Evolutionary conservation across 2,329 filamentous ascomycete genomes (phyloP).

Genomic region (Pestalotiopsis sp.): DNA sequence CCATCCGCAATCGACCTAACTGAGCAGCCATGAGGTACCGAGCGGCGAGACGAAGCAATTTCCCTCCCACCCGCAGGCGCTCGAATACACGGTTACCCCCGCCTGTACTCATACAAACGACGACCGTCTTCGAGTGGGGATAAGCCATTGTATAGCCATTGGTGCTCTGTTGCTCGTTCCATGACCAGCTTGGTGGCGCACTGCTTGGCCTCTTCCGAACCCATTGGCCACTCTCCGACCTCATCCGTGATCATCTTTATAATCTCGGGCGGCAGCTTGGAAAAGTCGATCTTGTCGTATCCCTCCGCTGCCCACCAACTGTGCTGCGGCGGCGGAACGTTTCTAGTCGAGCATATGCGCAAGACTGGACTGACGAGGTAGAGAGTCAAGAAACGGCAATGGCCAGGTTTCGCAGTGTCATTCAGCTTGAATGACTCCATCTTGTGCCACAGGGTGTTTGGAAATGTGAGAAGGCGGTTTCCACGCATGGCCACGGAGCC

Average conservation of each 20-base stretch:
- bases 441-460: conserved; percentile 48
- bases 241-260: background rate
- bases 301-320: conserved; percentile 7
- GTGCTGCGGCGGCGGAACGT: conserved; percentile 10
- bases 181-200: too few species aligned
- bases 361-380: conserved; percentile 2
- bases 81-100: too few species aligned
- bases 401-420: background rate
- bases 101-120: too few species aligned
- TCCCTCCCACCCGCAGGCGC: too few species aligned
- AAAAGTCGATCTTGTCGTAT: conserved; percentile 8
- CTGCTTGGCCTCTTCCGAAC: background rate
- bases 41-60: too few species aligned
- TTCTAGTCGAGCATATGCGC: background rate
- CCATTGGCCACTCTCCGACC: conserved; percentile 10
- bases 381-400: background rate
- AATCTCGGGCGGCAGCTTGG: conserved; percentile 2
- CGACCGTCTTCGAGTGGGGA: too few species aligned
- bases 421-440: background rate
- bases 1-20: too few species aligned
- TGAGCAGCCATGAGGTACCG: too few species aligned
- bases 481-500: conserved; percentile 49
- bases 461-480: conserved; percentile 57
- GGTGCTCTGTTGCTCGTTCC: too few species aligned
- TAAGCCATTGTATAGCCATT: too few species aligned